Base-by-base conservation (phyloP, 352 stramenopile species). In the Phytophthora citrophthora region DNA sequence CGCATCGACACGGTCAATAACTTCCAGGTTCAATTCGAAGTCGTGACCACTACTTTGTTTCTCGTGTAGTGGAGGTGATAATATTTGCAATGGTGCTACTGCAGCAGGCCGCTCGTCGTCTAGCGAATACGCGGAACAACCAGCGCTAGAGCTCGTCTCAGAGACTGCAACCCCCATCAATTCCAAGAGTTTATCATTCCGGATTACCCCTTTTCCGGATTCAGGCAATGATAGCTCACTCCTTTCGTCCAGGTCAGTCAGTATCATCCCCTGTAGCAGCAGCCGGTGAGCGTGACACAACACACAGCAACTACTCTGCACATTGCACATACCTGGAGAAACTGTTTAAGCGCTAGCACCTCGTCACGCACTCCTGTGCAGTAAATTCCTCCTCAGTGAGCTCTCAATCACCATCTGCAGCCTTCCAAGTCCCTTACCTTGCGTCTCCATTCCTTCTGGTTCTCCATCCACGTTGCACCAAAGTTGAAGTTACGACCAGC, bases 271-370 rank as follows among this genome's bases (percentile, higher is more conserved):
- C 62, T 70, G 20, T 20, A 66, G 9, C 10, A 20, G 20, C 20
- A 20, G 20, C 0, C 1, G 20, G 20, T 20, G 20, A 20, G 20
- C 0, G 20, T 20, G 20, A 20, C 20, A 20, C 20, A 20, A 20
- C 20, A 20, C 9, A 15, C 9, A 16, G 8, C 18, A 47, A 18
- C 20, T 5, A 51, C 12, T 11, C 20, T 23, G 20, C 20, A 50
- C 18, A 23, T 20, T 18, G 24, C 10, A 26, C 29, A 34, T 13
- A 84, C 39, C 62, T 70, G 54, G 26, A 70, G 41, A 12, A 70
- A 74, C 13, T 72, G 41, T 65, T 87, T 87, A 24, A 92, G 66
- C 12, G 77, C 72, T 41, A 83, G 48, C 27, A 92, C 74, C 61
- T 92, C 77, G 27, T 89, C 75, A 2, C 76, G 58, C n/a, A 79